A percentile compares a stretch with the other conserved stretches of the same genome.
These are phyloP conservation scores for Diophrys appendiculata DNA, from an alignment of 73 alveolate species.

Conservation along the genomic window DNA sequence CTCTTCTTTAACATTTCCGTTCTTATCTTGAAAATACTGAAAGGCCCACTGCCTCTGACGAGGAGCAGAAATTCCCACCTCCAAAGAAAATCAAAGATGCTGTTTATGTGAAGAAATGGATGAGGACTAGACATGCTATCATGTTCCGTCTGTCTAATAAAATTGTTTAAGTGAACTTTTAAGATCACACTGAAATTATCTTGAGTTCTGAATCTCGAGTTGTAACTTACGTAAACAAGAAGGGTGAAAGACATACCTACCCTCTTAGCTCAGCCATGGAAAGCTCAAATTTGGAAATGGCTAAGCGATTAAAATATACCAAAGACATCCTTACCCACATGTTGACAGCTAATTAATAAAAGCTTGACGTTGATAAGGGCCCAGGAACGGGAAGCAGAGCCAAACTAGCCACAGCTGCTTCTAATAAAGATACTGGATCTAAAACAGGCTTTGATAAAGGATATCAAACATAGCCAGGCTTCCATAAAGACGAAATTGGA, in stretches of 20 bases:
- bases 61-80: conserved; percentile 7
- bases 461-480: background rate
- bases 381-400: background rate
- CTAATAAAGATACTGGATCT: background rate
- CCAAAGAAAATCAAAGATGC: conserved; percentile 24
- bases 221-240: conserved; percentile 95
- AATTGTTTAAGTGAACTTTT: conserved; percentile 96
- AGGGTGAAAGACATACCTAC: conserved; percentile 93
- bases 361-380: background rate
- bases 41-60: conserved; percentile 52
- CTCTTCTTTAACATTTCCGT: conserved; percentile 90
- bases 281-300: conserved; percentile 92
- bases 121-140: conserved; percentile 96
- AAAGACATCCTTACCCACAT: conserved; percentile 87
- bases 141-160: conserved; percentile 96
- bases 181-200: conserved; percentile 95
- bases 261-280: conserved; percentile 93
- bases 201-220: conserved; percentile 87
- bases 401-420: background rate
- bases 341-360: conserved; percentile 21
- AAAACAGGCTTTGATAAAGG: background rate
- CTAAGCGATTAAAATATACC: conserved; percentile 94
- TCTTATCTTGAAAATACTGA: conserved; percentile 80
- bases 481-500: background rate
- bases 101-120: conserved; percentile 95